A percentile compares a stretch with the other conserved stretches of the same genome.
Evolutionary conservation across 768 basidiomycete species (phyloP).

Genomic region (Suillus sp.): DNA sequence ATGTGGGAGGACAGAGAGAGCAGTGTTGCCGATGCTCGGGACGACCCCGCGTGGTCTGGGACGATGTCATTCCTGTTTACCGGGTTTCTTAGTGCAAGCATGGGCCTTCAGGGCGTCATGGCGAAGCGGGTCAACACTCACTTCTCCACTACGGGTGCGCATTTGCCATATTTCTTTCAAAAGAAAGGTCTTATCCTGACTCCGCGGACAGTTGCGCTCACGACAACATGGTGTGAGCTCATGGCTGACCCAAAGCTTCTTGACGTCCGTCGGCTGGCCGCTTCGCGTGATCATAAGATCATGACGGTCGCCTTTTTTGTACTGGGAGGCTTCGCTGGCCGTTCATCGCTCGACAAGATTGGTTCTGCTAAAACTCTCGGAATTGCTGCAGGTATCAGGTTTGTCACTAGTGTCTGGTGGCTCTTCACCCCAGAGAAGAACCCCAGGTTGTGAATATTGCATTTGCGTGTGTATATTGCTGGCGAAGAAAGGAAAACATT

Average conservation of each 20-base stretch:
- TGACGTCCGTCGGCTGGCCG: slow-evolving; percentile 49
- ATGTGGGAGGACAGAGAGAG: slow-evolving; percentile 67
- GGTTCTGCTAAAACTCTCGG: slow-evolving; percentile 67
- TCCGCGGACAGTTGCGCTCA: slow-evolving; percentile 63
- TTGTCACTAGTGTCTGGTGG: slow-evolving; percentile 66
- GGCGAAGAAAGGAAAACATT: background rate
- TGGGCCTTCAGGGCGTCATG: slow-evolving; percentile 82
- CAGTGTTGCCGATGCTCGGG: slow-evolving; percentile 53
- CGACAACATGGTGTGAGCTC: slow-evolving; percentile 90
- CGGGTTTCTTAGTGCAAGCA: slow-evolving; percentile 73
- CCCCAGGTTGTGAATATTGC: slow-evolving; percentile 2
- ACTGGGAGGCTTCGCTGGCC: slow-evolving; percentile 69
- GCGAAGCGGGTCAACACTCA: slow-evolving; percentile 76
- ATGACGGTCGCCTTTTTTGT: slow-evolving; percentile 70
- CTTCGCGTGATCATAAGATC: slow-evolving; percentile 69
- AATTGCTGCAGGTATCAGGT: slow-evolving; percentile 60
- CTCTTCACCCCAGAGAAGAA: slow-evolving; percentile 52
- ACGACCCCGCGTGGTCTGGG: slow-evolving; percentile 67
- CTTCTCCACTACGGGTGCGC: slow-evolving; percentile 76
- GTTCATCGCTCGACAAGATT: slow-evolving; percentile 58
- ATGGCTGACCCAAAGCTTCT: slow-evolving; percentile 83
- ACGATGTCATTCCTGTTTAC: slow-evolving; percentile 63
- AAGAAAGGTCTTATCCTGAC: slow-evolving; percentile 6
- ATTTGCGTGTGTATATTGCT: background rate
- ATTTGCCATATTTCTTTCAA: slow-evolving; percentile 1